phyloP scores from a whole-genome alignment of 805 yeast species.

The Metschnikowia vanudenii region DNA sequence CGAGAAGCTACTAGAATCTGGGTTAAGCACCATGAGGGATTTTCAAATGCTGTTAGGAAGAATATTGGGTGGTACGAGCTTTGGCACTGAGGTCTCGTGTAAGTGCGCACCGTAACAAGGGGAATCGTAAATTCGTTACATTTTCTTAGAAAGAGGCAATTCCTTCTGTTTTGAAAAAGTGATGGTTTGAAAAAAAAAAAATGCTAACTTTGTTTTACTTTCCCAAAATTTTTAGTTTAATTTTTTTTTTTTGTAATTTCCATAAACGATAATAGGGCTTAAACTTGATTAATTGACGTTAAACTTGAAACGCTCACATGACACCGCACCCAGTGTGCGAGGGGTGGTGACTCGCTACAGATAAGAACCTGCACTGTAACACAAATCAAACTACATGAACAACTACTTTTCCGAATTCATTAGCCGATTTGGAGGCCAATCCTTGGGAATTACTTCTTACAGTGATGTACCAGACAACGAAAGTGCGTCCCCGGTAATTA shows the following conservation, averaged over 20 bases:
- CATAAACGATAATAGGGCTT: no score
- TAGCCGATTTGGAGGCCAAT: conserved; percentile 24
- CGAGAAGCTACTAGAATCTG: conserved; percentile 44
- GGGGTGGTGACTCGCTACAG: background rate
- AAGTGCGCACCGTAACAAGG: no score
- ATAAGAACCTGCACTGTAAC: conserved; percentile 3
- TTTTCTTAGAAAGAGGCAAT: background rate
- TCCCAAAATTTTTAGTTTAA: no score
- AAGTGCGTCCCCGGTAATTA: conserved; percentile 14
- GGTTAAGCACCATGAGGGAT: conserved; percentile 93
- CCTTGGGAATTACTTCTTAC: conserved; percentile 10
- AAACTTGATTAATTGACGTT: no score
- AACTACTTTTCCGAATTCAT: conserved; percentile 33
- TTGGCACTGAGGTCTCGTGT: conserved; percentile 35
- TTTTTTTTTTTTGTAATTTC: no score
- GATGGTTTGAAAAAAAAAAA: no score
- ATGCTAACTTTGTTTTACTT: no score
- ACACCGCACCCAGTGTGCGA: background rate
- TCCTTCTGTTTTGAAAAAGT: no score
- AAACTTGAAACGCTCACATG: background rate
- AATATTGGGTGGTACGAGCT: conserved; percentile 74
- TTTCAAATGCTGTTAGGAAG: conserved; percentile 85
- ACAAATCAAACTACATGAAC: conserved; percentile 20
- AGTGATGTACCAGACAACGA: conserved; percentile 2
- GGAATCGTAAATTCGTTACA: background rate